These are phyloP conservation scores for Rhododendron simsii DNA, from an alignment of 148 eudicot species.

Conservation along the genomic window DNA sequence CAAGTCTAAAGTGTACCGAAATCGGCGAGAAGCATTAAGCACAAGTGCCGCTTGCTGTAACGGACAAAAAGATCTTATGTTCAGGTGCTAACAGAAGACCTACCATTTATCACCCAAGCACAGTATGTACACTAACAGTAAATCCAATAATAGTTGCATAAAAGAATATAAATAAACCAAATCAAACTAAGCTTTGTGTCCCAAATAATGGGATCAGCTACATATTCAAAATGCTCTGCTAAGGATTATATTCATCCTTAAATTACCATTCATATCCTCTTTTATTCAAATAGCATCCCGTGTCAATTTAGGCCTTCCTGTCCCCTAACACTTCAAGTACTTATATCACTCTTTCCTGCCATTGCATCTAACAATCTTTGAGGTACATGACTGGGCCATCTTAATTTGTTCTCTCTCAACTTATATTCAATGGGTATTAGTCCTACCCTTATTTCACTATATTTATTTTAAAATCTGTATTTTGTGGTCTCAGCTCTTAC, in stretches of 20 bases:
- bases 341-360: not conserved
- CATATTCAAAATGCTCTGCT: not conserved
- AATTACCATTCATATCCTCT: not conserved
- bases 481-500: not conserved
- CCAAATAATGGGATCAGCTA: not conserved
- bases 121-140: not conserved
- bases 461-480: not conserved
- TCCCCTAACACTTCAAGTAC: not conserved
- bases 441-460: not conserved
- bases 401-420: not conserved
- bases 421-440: not conserved
- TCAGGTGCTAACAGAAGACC: constrained; percentile 4
- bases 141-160: not conserved
- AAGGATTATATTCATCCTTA: not conserved
- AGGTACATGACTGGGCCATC: not conserved
- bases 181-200: not conserved
- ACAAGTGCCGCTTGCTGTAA: constrained; percentile 95
- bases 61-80: constrained; percentile 1
- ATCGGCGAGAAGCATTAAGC: constrained; percentile 90
- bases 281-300: not conserved
- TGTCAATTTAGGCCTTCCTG: not conserved
- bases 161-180: not conserved
- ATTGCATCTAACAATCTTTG: not conserved
- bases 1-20: constrained; percentile 85
- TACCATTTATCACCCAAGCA: not conserved